Evolutionary conservation across 2,329 filamentous ascomycete genomes (phyloP).

Genomic region (Xylaria sp.): DNA sequence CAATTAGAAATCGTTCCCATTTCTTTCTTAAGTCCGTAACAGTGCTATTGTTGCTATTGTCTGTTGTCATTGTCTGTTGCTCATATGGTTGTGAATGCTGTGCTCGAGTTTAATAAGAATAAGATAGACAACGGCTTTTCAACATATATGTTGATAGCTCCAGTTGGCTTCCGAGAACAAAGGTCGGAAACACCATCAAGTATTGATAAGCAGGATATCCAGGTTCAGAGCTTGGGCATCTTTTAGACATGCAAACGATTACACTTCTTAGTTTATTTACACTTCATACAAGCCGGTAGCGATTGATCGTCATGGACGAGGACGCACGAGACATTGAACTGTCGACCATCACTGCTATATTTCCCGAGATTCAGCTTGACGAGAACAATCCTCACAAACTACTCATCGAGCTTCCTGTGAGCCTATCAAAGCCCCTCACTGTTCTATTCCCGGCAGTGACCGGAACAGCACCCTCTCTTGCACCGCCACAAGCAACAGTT

Average conservation of each 20-base stretch:
- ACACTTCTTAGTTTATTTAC: conserved; percentile 29
- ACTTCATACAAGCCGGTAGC: conserved; percentile 39
- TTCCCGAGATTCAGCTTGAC: conserved; percentile 67
- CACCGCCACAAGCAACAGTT: conserved; percentile 24
- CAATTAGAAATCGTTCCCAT: not conserved
- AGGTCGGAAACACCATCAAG: not conserved
- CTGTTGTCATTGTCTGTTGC: not conserved
- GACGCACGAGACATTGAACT: conserved; percentile 68
- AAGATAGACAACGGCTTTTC: not conserved
- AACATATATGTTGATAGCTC: not conserved
- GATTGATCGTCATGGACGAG: conserved; percentile 47
- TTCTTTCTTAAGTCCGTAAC: not conserved
- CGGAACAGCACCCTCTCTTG: conserved; percentile 46
- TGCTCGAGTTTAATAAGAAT: not conserved
- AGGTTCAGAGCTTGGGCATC: not conserved
- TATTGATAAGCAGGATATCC: conserved; percentile 19
- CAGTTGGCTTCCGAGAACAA: conserved; percentile 8
- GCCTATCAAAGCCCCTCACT: conserved; percentile 63
- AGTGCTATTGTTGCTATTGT: not conserved
- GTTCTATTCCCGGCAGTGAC: conserved; percentile 65
- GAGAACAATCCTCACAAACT: conserved; percentile 59
- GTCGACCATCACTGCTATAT: conserved; percentile 70
- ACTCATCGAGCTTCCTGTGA: conserved; percentile 67
- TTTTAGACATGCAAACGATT: conserved; percentile 37
- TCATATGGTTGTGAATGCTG: not conserved